These are phyloP conservation scores for Nigrograna mackinnonii DNA, from an alignment of 2,329 filamentous ascomycete genomes.

Conservation along the genomic window DNA sequence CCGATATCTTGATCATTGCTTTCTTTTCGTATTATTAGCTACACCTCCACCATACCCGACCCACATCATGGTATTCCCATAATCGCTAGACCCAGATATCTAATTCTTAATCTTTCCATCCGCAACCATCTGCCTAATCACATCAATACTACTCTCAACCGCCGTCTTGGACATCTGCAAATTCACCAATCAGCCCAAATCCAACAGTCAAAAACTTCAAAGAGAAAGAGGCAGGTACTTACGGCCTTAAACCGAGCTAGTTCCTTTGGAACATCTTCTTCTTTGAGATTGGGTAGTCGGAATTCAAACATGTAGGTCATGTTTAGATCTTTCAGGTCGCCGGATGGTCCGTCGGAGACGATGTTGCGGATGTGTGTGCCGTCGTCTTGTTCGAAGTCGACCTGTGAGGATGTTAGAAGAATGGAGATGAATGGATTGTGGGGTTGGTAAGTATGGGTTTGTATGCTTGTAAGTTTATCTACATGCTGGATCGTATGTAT, in stretches of 20 bases:
- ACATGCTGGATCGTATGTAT: no score
- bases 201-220: background rate
- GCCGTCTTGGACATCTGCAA: constrained; percentile 44
- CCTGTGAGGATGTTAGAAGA: no score
- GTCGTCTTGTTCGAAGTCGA: constrained; percentile 50
- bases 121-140: constrained; percentile 46
- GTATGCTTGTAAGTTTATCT: no score
- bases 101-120: constrained; percentile 34
- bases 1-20: no score
- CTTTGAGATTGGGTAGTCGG: constrained; percentile 36
- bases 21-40: no score
- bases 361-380: constrained; percentile 51
- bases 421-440: no score
- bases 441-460: no score
- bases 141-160: constrained; percentile 47
- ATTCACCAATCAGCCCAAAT: constrained; percentile 10
- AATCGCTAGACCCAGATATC: no score
- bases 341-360: constrained; percentile 42
- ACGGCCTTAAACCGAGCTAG: constrained; percentile 26
- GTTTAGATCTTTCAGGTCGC: constrained; percentile 37
- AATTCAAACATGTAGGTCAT: constrained; percentile 55
- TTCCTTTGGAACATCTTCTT: constrained; percentile 34
- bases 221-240: constrained; percentile 9
- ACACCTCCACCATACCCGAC: no score
- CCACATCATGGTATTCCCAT: no score